Evolutionary conservation across 225 moss, liverwort and hornwort species (phyloP).

Genomic region (Rhytidiadelphus loreus): DNA sequence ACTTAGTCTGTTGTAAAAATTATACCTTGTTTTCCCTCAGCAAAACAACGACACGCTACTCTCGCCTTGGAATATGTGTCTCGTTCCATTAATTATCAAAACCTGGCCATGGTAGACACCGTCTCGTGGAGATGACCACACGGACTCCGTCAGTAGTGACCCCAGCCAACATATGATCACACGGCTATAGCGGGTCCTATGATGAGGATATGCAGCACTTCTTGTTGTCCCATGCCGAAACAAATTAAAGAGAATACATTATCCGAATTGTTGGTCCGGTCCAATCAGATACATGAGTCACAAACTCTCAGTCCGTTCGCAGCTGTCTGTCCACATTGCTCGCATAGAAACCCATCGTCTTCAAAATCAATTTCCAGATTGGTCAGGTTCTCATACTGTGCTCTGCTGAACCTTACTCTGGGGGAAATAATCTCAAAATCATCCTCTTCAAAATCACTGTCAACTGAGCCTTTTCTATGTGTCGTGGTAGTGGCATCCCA

Average conservation of each 20-base stretch:
- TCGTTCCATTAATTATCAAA: neutral
- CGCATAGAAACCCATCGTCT: conserved; percentile 15
- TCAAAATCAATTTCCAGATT: conserved; percentile 1
- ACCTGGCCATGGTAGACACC: neutral
- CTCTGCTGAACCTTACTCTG: conserved; percentile 21
- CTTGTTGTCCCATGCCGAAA: neutral
- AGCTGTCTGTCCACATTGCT: conserved; percentile 11
- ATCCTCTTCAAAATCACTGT: conserved; percentile 13
- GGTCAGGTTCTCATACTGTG: conserved; percentile 14
- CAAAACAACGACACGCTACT: neutral
- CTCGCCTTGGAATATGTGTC: neutral
- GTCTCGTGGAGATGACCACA: neutral
- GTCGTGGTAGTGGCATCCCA: neutral
- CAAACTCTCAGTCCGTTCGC: conserved; percentile 18
- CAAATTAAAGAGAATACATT: neutral
- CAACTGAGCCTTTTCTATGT: neutral
- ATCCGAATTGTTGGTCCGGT: neutral
- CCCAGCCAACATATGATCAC: neutral
- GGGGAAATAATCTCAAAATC: neutral
- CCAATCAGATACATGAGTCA: conserved; percentile 17
- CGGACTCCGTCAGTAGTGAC: neutral
- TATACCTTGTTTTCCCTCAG: neutral
- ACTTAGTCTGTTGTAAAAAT: neutral
- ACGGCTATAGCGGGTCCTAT: neutral
- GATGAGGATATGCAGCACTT: neutral